Evolutionary conservation across 805 yeast species (phyloP), one percentile per base, ranked within the genome.

Genomic region (Yarrowia deformans): DNA sequence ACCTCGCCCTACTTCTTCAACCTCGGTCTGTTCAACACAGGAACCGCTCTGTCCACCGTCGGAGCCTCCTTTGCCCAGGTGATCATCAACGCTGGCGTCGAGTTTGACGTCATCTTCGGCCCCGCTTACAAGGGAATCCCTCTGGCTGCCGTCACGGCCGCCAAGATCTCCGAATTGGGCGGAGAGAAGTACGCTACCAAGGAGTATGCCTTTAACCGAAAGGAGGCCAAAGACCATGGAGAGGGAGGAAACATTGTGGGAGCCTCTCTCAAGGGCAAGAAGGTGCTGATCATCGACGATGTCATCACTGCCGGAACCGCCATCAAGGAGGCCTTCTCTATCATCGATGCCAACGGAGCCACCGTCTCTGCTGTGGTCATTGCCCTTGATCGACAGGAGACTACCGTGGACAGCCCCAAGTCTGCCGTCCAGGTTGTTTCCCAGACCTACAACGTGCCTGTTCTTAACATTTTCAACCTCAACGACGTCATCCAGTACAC

Each of bases 301-400:
- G 98, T 95, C 52, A 93, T 94, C 88, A 94, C 98, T 70, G 98
- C 98, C 1, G 99, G 99, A 49, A 95, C 98, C 70, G 98, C 99
- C 63, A 93, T 93, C 77, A 90, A 90, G 74, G 98, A 95, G 81
- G 98, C 98, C 0, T 90, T 91, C 75, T 87, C 84, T 61, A 90
- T 95, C 75, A 92, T 95, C 74, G 80, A 80, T 34, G 79, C 75
- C 34, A 94, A 88, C 73, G 81, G 85, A 43, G 99, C 97, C 61
- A 75, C 80, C 14, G 89, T 92, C 29, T 90, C 88, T 58, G 98
- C 97, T 9, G 86, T 92, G 69, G 88, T 93, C 70, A 91, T 95
- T 76, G 97, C 97, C 8, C 85, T 95, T 73, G 99, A 95, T 79
- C 89, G 99, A 83, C 97, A 93, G 83, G 99, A 95, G 81, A 77